Evolutionary conservation across 371 early-diverging fungal species (phyloP), one percentile per base, ranked within the genome.

Genomic region (Mucor lusitanicus): DNA sequence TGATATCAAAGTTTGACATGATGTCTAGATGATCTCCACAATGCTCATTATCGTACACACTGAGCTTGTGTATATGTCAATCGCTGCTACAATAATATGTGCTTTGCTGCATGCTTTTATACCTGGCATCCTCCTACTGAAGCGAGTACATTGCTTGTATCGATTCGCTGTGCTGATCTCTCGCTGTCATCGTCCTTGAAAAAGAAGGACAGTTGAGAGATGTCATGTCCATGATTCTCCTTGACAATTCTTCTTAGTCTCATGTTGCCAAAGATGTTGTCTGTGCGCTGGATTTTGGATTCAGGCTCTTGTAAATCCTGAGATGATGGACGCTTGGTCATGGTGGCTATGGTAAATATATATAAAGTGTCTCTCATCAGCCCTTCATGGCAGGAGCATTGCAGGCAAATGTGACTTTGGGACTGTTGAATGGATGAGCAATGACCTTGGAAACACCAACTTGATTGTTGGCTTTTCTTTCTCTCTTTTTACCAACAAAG

Each of bases 21-120:
- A 95, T 91, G 73, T 95, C 95, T 71, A 95, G 78, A 65, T 95
- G 95, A 64, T 94, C 94, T 13, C 94, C 95, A 63, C 93, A 93
- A 70, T 95, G 94, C 75, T 94, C 94, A 76, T 95, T 95, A 73
- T 95, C 95, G 67, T 92, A 95, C 7, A 94, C 82, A 64, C 89
- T 94, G 25, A 92, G 86, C 90, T 95, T 37, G 19, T 17, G 1
- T 40, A 17, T 17, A 27, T 27, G 27, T 53, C 53, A 53, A 27
- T 27, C 13, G 6, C 27, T 27, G 23, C 13, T 53, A 1, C n/a
- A 1, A 42, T n/a, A 55, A 59, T 46, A 28, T 25, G 9, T 9
- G 2, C 1, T 15, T n/a, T 39, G 23, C 3, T 19, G 35, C 23
- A 33, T 19, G n/a, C n/a, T 1, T 3, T 21, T 48, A 60, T 80